phyloP scores from a whole-genome alignment of 1,284 basidiomycete species.

The Macrocystidia cucumis region DNA sequence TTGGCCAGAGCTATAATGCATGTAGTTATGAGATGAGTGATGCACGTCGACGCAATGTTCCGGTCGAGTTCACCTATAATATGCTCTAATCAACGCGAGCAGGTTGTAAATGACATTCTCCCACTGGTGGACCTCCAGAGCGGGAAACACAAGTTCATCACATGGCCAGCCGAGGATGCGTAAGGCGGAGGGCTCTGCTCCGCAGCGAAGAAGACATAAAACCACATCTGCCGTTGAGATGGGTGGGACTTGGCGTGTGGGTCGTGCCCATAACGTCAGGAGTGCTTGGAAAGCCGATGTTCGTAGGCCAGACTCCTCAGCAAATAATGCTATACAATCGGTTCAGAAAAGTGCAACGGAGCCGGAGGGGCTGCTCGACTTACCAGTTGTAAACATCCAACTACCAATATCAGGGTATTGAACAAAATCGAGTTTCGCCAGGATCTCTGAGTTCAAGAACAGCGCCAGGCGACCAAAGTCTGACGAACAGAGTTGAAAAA shows the following conservation, averaged over 20 bases:
- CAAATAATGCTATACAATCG: conserved; percentile 13
- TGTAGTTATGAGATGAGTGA: conserved; percentile 7
- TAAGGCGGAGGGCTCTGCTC: conserved; percentile 18
- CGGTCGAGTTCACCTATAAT: conserved; percentile 45
- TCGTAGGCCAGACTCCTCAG: conserved; percentile 11
- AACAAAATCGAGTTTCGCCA: conserved; percentile 19
- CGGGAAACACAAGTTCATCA: too few species aligned
- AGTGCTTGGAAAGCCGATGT: conserved; percentile 17
- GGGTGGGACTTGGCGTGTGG: conserved; percentile 10
- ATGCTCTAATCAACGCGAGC: conserved; percentile 32
- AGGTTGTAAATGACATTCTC: conserved; percentile 30
- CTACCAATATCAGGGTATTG: conserved; percentile 20
- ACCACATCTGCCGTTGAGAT: conserved; percentile 19
- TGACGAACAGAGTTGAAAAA: conserved; percentile 14
- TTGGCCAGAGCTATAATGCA: conserved; percentile 22
- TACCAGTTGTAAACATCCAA: too few species aligned
- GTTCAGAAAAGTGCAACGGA: conserved; percentile 2
- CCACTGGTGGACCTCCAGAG: too few species aligned
- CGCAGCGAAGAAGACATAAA: conserved; percentile 19
- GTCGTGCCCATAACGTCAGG: conserved; percentile 17
- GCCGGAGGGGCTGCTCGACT: too few species aligned
- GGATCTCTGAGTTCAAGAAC: conserved; percentile 32
- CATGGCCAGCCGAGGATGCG: conserved; percentile 23
- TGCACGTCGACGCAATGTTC: conserved; percentile 1
- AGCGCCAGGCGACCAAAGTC: conserved; percentile 29